Percentiles rank a stretch among this genome's conserved stretches.
phyloP scores from a whole-genome alignment of 2,329 filamentous ascomycete species.

The Colletotrichum agaves region DNA sequence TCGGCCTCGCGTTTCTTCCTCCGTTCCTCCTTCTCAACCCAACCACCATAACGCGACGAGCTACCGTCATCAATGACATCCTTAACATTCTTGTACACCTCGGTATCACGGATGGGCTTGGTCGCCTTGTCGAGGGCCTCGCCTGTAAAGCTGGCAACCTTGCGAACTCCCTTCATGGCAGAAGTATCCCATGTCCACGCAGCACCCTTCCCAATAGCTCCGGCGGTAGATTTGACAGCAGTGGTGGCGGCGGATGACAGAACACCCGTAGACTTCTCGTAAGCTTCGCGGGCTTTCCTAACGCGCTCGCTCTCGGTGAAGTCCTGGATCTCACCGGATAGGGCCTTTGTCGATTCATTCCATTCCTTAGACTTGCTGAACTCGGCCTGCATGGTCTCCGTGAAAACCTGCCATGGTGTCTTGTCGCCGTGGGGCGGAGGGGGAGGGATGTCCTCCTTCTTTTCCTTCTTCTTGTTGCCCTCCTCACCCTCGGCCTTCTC shows the following conservation, averaged over 20 bases:
- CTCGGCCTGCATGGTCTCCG: slow-evolving; percentile 92
- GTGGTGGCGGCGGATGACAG: slow-evolving; percentile 82
- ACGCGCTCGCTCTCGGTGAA: slow-evolving; percentile 95
- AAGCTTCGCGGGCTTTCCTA: slow-evolving; percentile 84
- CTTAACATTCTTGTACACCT: slow-evolving; percentile 94
- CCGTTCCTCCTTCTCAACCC: slow-evolving; percentile 96
- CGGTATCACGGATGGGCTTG: slow-evolving; percentile 90
- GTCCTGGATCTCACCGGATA: slow-evolving; percentile 88
- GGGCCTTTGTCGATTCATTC: slow-evolving; percentile 97
- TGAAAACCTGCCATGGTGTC: slow-evolving; percentile 98
- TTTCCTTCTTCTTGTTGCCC: slow-evolving; percentile 63
- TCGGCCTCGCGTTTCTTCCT: slow-evolving; percentile 81
- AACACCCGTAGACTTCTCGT: slow-evolving; percentile 85
- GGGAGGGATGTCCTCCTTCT: slow-evolving; percentile 78
- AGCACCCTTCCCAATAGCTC: slow-evolving; percentile 88
- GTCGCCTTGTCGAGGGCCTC: slow-evolving; percentile 94
- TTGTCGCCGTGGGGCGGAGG: slow-evolving; percentile 98
- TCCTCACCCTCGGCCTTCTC: slow-evolving; percentile 57
- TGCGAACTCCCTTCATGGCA: slow-evolving; percentile 90
- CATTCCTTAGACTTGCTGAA: slow-evolving; percentile 98
- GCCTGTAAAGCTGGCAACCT: slow-evolving; percentile 86
- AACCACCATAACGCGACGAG: slow-evolving; percentile 94
- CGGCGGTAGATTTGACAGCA: slow-evolving; percentile 86
- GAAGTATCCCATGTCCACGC: slow-evolving; percentile 97
- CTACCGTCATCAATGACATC: slow-evolving; percentile 97